Conservation (phyloP, 2,329 filamentous ascomycete genomes). For the Canariomyces notabilis region DNA sequence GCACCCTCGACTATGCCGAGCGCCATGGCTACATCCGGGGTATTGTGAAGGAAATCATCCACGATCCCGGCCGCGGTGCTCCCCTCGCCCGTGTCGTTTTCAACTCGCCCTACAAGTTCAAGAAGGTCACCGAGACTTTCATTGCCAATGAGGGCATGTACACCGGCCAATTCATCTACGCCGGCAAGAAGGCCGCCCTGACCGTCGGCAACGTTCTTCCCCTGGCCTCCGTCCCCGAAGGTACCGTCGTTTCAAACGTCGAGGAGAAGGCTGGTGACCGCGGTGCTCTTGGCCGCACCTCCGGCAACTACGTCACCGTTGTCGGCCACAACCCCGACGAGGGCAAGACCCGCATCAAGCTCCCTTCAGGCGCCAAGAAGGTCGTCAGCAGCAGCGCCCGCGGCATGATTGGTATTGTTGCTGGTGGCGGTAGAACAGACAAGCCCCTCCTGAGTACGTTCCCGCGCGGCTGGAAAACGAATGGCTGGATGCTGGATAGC, state of each 20-base stretch:
- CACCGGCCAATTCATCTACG: slow-evolving; percentile 99
- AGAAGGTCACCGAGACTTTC: slow-evolving; percentile 97
- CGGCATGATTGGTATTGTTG: slow-evolving; percentile 99
- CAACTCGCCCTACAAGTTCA: slow-evolving; percentile 98
- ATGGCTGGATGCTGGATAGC: neutral
- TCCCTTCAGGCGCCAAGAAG: slow-evolving; percentile 99
- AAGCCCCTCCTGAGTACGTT: slow-evolving; percentile 90
- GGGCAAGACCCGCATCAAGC: slow-evolving; percentile 99
- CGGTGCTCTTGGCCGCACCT: slow-evolving; percentile 92
- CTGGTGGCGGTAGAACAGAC: slow-evolving; percentile 98
- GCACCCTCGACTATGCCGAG: slow-evolving; percentile 93
- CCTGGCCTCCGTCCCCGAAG: slow-evolving; percentile 90
- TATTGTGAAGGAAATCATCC: slow-evolving; percentile 98
- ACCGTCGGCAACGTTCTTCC: slow-evolving; percentile 98
- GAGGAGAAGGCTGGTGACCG: slow-evolving; percentile 99
- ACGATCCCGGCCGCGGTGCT: slow-evolving; percentile 97
- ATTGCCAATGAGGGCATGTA: slow-evolving; percentile 99
- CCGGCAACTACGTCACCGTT: slow-evolving; percentile 98
- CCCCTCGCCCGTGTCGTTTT: slow-evolving; percentile 95
- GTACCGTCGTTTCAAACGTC: slow-evolving; percentile 98
- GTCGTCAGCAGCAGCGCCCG: slow-evolving; percentile 84
- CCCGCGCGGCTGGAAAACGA: slow-evolving; percentile 17
- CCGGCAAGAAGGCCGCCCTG: slow-evolving; percentile 95
- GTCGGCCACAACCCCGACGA: slow-evolving; percentile 97
- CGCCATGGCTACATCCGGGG: slow-evolving; percentile 96